Base-by-base conservation (phyloP, 371 early-diverging fungal genomes). In the Paraphysoderma sedebokerense region DNA sequence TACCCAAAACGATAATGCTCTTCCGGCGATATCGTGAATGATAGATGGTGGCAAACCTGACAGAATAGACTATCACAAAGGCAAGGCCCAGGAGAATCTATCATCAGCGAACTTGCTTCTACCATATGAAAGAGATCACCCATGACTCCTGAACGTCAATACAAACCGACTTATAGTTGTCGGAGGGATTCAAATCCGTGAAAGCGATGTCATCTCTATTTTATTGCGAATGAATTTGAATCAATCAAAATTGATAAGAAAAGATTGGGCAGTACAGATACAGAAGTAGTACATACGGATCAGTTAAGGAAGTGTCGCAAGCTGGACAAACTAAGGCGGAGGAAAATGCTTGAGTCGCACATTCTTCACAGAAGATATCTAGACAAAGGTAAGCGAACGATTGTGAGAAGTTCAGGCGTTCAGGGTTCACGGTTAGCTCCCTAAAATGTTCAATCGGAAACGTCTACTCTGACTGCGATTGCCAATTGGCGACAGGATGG, bases 291-390 rank as follows among this genome's bases (percentile, higher is more conserved):
- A 27, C 57, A 53, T 65, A 78, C 84, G 59, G 63, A 45, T 71
- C 62, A 0, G 72, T 61, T 17, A 87, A 49, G 11, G 56, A 59
- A 7, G 80, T 72, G 33, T 76, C 69, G 53, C 87, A 87, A 0
- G 83, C 84, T 4, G 85, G 87, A 49, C 87, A 87, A 11, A 72
- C 61, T 20, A 78, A 53, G 12, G 74, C 70, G 24, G 62, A 54
- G 6, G 60, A 53, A 50, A 85, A 84, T 5, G 65, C 49, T 8
- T 47, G 57, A 24, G 66, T 70, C 20, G 85, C 77, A 44, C 87
- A 87, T 1, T 52, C 56, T 15, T 75, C 60, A 56, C 87, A 87
- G 61, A 86, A 87, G 5, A 86, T 76, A 50, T 86, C 82, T 82
- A 60, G 7, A 37, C 13, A 34, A 17, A 13, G 13, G 35, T 34